A percentile compares a stretch with the other conserved stretches of the same genome.
These are phyloP conservation scores for Trichoderma atroviride DNA, from an alignment of 2,329 filamentous ascomycete genomes.

Conservation along the genomic window DNA sequence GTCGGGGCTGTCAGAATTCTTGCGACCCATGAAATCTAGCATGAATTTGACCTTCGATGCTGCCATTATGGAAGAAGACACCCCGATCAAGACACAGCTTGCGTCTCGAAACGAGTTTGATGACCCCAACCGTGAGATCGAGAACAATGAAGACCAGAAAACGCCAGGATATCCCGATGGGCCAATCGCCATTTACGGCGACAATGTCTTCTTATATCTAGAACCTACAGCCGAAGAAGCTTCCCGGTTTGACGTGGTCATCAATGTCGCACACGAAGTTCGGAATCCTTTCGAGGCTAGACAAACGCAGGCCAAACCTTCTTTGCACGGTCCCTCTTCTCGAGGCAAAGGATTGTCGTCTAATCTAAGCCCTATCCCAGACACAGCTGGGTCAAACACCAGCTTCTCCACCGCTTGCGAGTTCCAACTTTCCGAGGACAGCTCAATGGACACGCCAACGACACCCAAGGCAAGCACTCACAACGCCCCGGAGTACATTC, in stretches of 20 bases:
- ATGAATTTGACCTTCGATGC: conserved; percentile 44
- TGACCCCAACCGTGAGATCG: conserved; percentile 66
- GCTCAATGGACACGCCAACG: conserved; percentile 52
- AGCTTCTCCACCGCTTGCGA: conserved; percentile 66
- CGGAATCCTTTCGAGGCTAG: conserved; percentile 67
- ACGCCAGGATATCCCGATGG: conserved; percentile 81
- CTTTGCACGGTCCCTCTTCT: conserved; percentile 18
- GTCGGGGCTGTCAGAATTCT: conserved; percentile 60
- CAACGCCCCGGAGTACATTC: conserved; percentile 76
- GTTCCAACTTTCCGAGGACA: conserved; percentile 47
- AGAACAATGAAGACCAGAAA: conserved; percentile 77
- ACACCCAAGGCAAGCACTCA: conserved; percentile 54
- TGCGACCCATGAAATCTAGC: conserved; percentile 54
- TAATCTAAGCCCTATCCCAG: conserved; percentile 46
- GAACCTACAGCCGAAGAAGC: conserved; percentile 80
- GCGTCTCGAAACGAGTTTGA: conserved; percentile 54
- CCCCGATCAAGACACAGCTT: conserved; percentile 62
- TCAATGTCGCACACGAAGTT: conserved; percentile 84
- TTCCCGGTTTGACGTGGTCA: conserved; percentile 75
- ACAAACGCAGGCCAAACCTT: conserved; percentile 31
- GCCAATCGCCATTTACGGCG: conserved; percentile 78
- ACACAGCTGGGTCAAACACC: conserved; percentile 60
- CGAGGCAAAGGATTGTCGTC: conserved; percentile 14
- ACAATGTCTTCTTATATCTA: conserved; percentile 76
- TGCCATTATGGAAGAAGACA: conserved; percentile 58